Base-by-base conservation (phyloP, 2,329 filamentous ascomycete genomes). In the Venturia carpophila region DNA sequence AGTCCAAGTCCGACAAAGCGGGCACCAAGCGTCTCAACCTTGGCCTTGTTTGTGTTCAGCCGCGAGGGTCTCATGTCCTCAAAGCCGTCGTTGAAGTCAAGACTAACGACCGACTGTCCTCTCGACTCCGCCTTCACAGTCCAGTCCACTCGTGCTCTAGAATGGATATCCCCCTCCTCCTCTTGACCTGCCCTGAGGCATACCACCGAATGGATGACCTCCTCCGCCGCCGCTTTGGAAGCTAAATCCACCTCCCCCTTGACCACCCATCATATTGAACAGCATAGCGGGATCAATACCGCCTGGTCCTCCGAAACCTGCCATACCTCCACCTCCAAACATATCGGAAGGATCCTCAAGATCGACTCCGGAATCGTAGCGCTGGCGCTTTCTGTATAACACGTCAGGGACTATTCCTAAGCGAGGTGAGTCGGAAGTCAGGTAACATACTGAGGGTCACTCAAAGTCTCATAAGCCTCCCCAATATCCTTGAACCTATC, bases 401-500 rank as follows among this genome's bases (percentile, higher is more conserved):
- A 24, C 49, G 64, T 69, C 67, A 69, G 65, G 58, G 30, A 65
- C n/a, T 60, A 56, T 3, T 64, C 15, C 37, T 62, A 21, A 45
- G n/a, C 4, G 42, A 21, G 13, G 7, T 27, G 49, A 47, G 67
- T 64, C 66, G 60, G 58, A 65, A 52, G 55, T 15, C 63, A 55
- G 15, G 34, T 45, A 68, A 86, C 88, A 78, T 89, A 92, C 88
- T 96, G 87, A 79, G 92, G 82, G 77, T 99, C 94, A 73, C 90
- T 96, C 78, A 99, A 80, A 62, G 89, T 95, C 79, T 99, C 94
- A 75, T 99, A 96, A 49, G 93, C 93, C 80, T 99, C 94, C 71
- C 92, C 90, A 75, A 97, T 90, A 75, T 99, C 94, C 84, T 99
- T 97, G 84, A 99, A 99, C 73, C 90, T 87, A 71, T 91, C 89